Base-by-base conservation (phyloP, 805 yeast genomes). In the Saturnispora quitensis region DNA sequence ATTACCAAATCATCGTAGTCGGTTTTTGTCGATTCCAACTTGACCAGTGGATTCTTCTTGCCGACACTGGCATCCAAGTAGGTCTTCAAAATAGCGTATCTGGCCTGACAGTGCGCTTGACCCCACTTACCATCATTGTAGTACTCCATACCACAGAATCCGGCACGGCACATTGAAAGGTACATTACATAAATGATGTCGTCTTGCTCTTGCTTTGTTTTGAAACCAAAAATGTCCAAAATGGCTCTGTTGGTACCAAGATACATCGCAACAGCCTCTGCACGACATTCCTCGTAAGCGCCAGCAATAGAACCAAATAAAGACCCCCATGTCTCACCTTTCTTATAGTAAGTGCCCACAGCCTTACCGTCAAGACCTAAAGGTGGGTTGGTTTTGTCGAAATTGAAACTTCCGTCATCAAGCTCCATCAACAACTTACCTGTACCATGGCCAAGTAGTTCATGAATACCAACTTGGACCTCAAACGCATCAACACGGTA, bases 391-490 rank as follows among this genome's bases (percentile, higher is more conserved):
- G 65, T 63, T 48, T 68, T 71, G 67, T 88, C 89, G 62, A 86
- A 89, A 67, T 89, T 89, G 74, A 75, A 89, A 24, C 71, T 66
- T 10, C 85, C 85, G 47, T 80, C 79, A 17, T 74, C 74, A 4
- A 72, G 69, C 61, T 82, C 81, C 59, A 73, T 66, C 58, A 89
- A 71, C 53, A 89, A 73, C 67, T 88, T 89, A 48, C 97, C 97
- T 4, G 93, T 80, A 40, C 96, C 97, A 63, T 89, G 97, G 15
- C 97, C 96, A 56, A 89, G 74, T 57, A 89, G 73, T 68, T 89
- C 97, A 68, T 89, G 97, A 60, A 89, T 84, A 51, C 96, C 97
- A 48, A 89, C 97, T 69, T 89, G 96, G 43, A 89, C 93, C 68
- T 89, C 96, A 65, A 89, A 89, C 0, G 96, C 84, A 46, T 85